Evolutionary conservation across 202 grass and related monocot genomes (phyloP).

Genomic region (Musa balbisiana): DNA sequence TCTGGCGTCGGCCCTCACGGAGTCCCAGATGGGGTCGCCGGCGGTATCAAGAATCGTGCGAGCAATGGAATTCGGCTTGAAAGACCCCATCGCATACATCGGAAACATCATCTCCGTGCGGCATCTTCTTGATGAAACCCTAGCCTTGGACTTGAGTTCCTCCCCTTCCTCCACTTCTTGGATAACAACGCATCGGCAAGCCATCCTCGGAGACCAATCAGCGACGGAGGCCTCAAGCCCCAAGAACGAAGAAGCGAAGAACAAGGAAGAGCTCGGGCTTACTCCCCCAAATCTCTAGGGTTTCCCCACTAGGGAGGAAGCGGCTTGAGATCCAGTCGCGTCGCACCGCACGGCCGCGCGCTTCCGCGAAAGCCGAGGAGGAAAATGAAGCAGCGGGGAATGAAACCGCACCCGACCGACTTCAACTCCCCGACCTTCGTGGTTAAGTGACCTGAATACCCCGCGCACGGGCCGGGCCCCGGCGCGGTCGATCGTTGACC

Average conservation of each 20-base stretch:
- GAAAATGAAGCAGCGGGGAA: constrained; percentile 52
- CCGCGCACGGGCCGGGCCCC: neutral
- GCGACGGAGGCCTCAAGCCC: neutral
- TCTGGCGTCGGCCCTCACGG: constrained; percentile 72
- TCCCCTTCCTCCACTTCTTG: constrained; percentile 48
- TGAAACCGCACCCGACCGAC: constrained; percentile 10
- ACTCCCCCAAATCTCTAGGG: too few relatives aligned
- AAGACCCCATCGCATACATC: constrained; percentile 78
- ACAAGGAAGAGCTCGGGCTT: neutral
- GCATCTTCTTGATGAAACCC: constrained; percentile 32
- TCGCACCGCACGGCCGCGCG: neutral
- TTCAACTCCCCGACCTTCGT: neutral
- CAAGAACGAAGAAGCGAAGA: neutral
- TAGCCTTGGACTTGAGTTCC: constrained; percentile 31
- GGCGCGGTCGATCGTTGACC: neutral
- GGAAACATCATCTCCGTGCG: constrained; percentile 73
- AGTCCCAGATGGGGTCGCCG: constrained; percentile 88
- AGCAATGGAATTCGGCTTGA: constrained; percentile 37
- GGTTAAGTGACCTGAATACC: neutral
- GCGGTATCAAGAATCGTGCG: constrained; percentile 45
- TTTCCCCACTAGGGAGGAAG: too few relatives aligned
- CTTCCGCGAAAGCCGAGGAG: neutral
- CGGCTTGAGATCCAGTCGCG: neutral
- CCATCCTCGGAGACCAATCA: constrained; percentile 25
- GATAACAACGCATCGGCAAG: constrained; percentile 65